phyloP scores from a whole-genome alignment of 805 yeast genomes.

The Suhomyces vadensis region DNA sequence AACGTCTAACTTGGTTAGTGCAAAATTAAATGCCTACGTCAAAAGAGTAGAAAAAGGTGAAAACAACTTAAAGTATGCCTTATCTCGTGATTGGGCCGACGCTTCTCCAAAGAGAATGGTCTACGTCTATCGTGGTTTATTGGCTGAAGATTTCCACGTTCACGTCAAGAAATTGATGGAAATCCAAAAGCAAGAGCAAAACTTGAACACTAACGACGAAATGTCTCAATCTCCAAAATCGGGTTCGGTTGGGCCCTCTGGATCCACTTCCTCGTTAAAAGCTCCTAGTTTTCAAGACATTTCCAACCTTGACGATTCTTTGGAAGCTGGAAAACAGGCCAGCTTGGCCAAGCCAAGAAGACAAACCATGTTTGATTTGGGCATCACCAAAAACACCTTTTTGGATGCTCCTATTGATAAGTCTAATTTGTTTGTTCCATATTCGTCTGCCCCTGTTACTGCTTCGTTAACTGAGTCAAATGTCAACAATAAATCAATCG shows the following conservation, averaged over 20 bases:
- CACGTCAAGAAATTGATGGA: conserved; percentile 70
- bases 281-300: conserved; percentile 4
- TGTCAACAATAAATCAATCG: conserved; percentile 4
- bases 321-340: conserved; percentile 38
- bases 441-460: conserved; percentile 75
- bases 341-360: conserved; percentile 45
- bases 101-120: conserved; percentile 89
- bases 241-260: conserved; percentile 6
- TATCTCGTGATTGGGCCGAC: conserved; percentile 88
- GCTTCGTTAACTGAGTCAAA: conserved; percentile 52
- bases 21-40: conserved; percentile 81
- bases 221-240: conserved; percentile 12
- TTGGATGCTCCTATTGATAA: conserved; percentile 41
- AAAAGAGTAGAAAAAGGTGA: conserved; percentile 86
- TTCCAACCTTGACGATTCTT: conserved; percentile 23
- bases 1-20: conserved; percentile 77
- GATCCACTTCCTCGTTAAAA: conserved; percentile 11
- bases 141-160: conserved; percentile 71
- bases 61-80: conserved; percentile 65
- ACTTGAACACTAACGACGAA: neutral
- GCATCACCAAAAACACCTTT: conserved; percentile 45
- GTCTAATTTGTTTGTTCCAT: conserved; percentile 60
- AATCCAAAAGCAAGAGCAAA: conserved; percentile 37
- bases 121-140: conserved; percentile 76
- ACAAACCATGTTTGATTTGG: conserved; percentile 55